A percentile compares a stretch with the other conserved stretches of the same genome.
phyloP scores from a whole-genome alignment of 176 grass and related monocot species.

The Hordeum marinum region DNA sequence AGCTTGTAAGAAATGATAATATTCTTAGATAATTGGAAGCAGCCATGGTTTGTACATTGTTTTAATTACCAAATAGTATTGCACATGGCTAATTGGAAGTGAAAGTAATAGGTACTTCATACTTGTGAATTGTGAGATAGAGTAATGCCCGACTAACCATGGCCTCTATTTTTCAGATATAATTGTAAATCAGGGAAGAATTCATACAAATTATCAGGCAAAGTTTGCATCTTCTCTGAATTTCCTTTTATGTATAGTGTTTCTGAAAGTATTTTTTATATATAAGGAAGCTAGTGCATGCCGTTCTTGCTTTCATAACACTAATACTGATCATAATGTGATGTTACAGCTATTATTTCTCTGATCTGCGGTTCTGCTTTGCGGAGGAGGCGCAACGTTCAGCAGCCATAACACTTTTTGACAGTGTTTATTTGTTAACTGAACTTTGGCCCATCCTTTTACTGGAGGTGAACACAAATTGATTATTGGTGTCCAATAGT shows the following conservation, averaged over 20 bases:
- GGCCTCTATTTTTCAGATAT: background rate
- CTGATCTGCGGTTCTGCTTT: background rate
- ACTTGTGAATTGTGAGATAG: background rate
- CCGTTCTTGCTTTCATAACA: too few species aligned
- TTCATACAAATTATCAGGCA: background rate
- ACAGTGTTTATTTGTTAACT: background rate
- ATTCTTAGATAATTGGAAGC: conserved; percentile 4
- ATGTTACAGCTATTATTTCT: background rate
- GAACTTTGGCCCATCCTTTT: background rate
- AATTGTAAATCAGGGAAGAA: background rate
- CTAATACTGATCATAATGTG: too few species aligned
- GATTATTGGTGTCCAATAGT: background rate
- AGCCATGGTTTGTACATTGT: conserved; percentile 20
- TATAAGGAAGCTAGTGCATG: too few species aligned
- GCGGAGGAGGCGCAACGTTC: background rate
- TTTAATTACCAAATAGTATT: conserved; percentile 11
- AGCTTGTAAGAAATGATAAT: conserved; percentile 4
- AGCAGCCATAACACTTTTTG: background rate
- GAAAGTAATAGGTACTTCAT: background rate
- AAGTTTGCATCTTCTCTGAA: background rate
- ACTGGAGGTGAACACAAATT: background rate
- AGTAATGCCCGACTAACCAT: background rate
- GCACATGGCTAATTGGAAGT: background rate
- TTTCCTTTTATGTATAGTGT: background rate
- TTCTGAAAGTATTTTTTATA: background rate